Evolutionary conservation across 768 basidiomycete genomes (phyloP).

Genomic region (Suillus brevipes): DNA sequence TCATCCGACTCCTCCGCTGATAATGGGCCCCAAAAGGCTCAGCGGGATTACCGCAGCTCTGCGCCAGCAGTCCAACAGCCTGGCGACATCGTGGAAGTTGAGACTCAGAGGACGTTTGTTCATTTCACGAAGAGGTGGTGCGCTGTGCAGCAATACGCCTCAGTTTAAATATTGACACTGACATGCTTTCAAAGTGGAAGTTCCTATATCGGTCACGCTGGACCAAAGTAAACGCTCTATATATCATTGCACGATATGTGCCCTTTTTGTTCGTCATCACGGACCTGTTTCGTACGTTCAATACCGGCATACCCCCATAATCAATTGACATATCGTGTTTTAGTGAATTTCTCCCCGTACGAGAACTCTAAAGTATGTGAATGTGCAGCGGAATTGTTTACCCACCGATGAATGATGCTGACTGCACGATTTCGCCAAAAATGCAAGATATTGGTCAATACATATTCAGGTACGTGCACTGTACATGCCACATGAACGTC

Average conservation of each 20-base stretch:
- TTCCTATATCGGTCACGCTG: not conserved
- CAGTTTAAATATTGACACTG: not conserved
- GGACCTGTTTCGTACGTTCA: not conserved
- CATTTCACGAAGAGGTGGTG: not conserved
- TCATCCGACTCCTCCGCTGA: slow-evolving; percentile 1
- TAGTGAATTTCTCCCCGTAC: not conserved
- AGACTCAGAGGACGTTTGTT: no score
- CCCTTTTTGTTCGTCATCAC: not conserved
- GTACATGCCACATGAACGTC: not conserved
- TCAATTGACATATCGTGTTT: not conserved
- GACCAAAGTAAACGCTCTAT: not conserved
- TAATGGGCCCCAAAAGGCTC: not conserved
- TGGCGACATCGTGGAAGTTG: no score
- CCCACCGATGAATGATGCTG: not conserved
- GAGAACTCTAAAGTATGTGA: not conserved
- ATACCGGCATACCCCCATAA: not conserved
- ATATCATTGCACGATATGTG: not conserved
- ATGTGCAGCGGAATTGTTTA: not conserved
- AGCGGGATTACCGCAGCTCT: not conserved
- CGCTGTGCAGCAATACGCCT: not conserved
- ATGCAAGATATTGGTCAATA: not conserved
- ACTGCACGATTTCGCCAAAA: not conserved
- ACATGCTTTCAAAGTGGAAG: not conserved
- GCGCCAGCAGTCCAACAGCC: not conserved
- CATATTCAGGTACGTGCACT: not conserved